Percentiles rank a stretch among this genome's conserved stretches.
These are phyloP conservation scores for Rhizopogon sp. DNA, from an alignment of 768 basidiomycete genomes.

Conservation along the genomic window DNA sequence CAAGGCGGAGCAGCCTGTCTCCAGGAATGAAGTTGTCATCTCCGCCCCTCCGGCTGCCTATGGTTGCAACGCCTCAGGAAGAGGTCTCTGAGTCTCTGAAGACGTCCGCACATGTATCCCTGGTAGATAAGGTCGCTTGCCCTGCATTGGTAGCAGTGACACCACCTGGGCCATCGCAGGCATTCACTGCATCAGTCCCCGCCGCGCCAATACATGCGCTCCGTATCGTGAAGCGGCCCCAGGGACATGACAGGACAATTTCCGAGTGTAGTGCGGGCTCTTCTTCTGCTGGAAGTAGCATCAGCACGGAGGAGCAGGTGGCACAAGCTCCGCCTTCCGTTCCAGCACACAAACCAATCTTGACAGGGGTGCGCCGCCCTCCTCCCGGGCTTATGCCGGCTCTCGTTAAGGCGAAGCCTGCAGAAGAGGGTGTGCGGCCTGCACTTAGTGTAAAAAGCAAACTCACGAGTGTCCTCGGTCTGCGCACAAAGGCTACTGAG, in stretches of 20 bases:
- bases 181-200: constrained; percentile 9
- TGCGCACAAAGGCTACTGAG: neutral
- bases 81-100: neutral
- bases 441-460: constrained; percentile 5
- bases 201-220: constrained; percentile 21
- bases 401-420: neutral
- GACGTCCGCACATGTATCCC: neutral
- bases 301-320: neutral
- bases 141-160: neutral
- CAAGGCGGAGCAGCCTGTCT: neutral
- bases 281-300: constrained; percentile 2
- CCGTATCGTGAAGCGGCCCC: constrained; percentile 24
- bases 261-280: constrained; percentile 11
- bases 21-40: neutral
- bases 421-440: neutral
- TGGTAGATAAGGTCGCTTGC: neutral
- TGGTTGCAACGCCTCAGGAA: neutral
- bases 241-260: constrained; percentile 13
- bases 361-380: constrained; percentile 25
- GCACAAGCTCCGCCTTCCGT: neutral
- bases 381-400: constrained; percentile 12
- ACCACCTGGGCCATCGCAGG: neutral
- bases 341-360: constrained; percentile 9
- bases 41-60: neutral
- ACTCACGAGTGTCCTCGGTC: constrained; percentile 6